A percentile compares a stretch with the other conserved stretches of the same genome.
These are phyloP conservation scores for Oidiodendron maius DNA, from an alignment of 495 filamentous ascomycete species.

Conservation along the genomic window DNA sequence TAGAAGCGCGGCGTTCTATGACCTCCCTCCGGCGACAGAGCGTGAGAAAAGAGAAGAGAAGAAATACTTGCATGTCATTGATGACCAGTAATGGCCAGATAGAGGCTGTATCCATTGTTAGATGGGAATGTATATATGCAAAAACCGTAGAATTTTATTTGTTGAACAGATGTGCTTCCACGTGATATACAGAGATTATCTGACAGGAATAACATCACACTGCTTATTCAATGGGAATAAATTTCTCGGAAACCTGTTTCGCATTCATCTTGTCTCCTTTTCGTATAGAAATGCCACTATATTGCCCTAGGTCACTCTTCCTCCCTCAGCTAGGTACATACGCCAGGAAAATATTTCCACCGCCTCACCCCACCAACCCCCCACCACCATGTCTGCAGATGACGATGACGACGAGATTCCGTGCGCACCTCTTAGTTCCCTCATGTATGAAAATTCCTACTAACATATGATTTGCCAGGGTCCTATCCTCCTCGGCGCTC, in stretches of 20 bases:
- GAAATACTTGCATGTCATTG: constrained; percentile 92
- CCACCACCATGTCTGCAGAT: not conserved
- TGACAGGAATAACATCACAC: no score
- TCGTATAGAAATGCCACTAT: no score
- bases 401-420: constrained; percentile 1
- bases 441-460: not conserved
- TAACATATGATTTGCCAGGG: constrained; percentile 3
- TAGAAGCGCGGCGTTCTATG: constrained; percentile 77
- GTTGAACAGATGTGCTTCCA: no score
- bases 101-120: constrained; percentile 1
- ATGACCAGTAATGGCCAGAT: constrained; percentile 59
- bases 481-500: constrained; percentile 51
- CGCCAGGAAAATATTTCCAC: no score
- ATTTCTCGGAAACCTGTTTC: no score
- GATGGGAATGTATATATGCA: constrained; percentile 16
- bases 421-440: not conserved
- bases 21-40: constrained; percentile 90
- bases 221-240: no score
- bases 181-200: no score
- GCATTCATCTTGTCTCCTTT: no score
- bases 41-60: constrained; percentile 90
- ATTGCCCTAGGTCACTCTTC: no score
- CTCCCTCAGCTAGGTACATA: no score
- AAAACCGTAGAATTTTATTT: no score
- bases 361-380: not conserved